Base-by-base conservation (phyloP, 2,329 filamentous ascomycete genomes). In the Diplodia sapinea region DNA sequence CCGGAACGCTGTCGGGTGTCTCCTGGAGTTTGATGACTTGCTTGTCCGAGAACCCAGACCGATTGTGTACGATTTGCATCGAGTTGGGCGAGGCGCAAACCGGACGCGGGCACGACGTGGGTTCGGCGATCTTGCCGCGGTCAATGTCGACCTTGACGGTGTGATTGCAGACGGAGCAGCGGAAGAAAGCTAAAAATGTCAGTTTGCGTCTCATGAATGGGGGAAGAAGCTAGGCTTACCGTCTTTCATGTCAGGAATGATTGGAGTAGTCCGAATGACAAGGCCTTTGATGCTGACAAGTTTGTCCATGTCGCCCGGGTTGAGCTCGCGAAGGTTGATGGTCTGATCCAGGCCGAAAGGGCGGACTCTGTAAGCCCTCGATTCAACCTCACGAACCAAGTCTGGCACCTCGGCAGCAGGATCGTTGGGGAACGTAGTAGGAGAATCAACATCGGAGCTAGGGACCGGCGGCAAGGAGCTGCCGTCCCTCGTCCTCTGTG, bases 201-300 rank as follows among this genome's bases (percentile, higher is more conserved):
- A 62, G 29, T 29, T 23, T 17, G 68, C 1, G n/a, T 0, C 29
- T 43, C 55, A 26, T 11, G 73, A 64, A 76, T 64, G 68, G 29
- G 9, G 15, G 20, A 47, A 47, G 49, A 49, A 33, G 36, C 13
- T 23, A 7, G n/a, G 68, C 78, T 72, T 76, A 84, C 57, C 57
- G 77, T 97, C 92, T 81, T 96, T 97, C 96, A 99, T 99, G 74
- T 99, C 95, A 0, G 95, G 95, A 71, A 99, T 98, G 71, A 99
- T 92, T 0, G 95, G 93, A 0, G 95, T 98, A 3, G 95, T 91
- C 70, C 95, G 89, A 74, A 99, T 99, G 69, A 99, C 95, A 17
- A 99, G 85, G 55, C 95, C 95, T 80, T 98, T 99, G 80, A 99
- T 90, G 71, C 90, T 92, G 71, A 99, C 90, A 71, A 99, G 87